A percentile compares a stretch with the other conserved stretches of the same genome.
Conservation (phyloP, 352 stramenopile species). For the Aphanomyces stellatus region DNA sequence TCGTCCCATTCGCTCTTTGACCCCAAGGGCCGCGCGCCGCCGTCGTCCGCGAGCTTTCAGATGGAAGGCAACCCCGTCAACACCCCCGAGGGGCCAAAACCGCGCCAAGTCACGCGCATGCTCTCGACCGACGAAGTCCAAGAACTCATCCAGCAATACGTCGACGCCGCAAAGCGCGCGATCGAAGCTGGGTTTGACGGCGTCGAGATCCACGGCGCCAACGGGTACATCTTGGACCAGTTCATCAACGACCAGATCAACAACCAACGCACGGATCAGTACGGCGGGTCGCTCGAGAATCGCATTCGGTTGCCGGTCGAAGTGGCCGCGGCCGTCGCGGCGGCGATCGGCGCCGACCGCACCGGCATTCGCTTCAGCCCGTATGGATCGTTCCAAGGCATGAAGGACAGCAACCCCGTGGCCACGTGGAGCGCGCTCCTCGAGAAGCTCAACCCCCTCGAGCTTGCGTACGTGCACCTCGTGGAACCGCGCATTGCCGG, state of each 20-base stretch:
- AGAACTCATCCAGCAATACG: slow-evolving; percentile 67
- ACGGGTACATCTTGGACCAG: slow-evolving; percentile 85
- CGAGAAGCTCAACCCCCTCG: slow-evolving; percentile 36
- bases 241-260: slow-evolving; percentile 31
- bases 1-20: slow-evolving; percentile 33
- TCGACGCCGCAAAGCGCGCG: slow-evolving; percentile 41
- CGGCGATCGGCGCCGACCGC: slow-evolving; percentile 24
- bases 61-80: slow-evolving; percentile 1
- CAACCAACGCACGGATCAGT: slow-evolving; percentile 74
- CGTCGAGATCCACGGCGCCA: slow-evolving; percentile 74
- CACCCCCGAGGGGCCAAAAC: slow-evolving; percentile 5
- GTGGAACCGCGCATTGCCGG: slow-evolving; percentile 47
- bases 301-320: slow-evolving; percentile 53
- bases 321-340: slow-evolving; percentile 44
- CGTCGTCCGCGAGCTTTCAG: background rate
- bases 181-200: slow-evolving; percentile 82
- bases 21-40: slow-evolving; percentile 1
- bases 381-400: slow-evolving; percentile 27
- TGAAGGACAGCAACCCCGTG: slow-evolving; percentile 27
- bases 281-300: slow-evolving; percentile 76
- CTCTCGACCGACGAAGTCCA: slow-evolving; percentile 27
- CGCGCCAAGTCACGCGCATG: slow-evolving; percentile 18
- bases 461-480: slow-evolving; percentile 50
- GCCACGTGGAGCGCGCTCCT: slow-evolving; percentile 32
- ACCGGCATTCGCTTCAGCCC: slow-evolving; percentile 30